Percentiles rank a stretch among this genome's conserved stretches.
phyloP scores from a whole-genome alignment of 2,329 filamentous ascomycete species.

The Calonectria pseudoturangicola region DNA sequence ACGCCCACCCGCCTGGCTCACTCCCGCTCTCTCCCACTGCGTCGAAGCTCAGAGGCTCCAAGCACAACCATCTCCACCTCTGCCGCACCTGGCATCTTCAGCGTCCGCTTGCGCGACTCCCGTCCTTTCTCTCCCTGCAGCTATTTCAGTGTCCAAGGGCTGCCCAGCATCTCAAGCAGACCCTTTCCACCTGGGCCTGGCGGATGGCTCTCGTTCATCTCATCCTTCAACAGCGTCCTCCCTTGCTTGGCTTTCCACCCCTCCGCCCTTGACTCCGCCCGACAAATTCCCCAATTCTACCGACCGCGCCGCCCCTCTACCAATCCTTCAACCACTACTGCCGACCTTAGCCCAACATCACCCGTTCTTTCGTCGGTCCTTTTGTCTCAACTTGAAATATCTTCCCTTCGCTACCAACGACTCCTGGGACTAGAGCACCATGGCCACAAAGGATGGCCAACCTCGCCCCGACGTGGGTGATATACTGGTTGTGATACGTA shows the following conservation, averaged over 20 bases:
- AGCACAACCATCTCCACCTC: constrained; percentile 43
- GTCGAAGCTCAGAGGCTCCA: constrained; percentile 50
- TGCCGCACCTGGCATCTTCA: constrained; percentile 44
- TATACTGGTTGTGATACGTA: constrained; percentile 82
- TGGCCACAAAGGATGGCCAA: constrained; percentile 66
- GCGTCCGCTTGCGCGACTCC: constrained; percentile 47
- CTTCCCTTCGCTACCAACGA: constrained; percentile 43
- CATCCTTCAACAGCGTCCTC: constrained; percentile 40
- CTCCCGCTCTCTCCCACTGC: constrained; percentile 29
- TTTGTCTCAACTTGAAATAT: constrained; percentile 48
- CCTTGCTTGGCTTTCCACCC: constrained; percentile 34
- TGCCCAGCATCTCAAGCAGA: constrained; percentile 43
- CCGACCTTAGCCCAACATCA: constrained; percentile 47
- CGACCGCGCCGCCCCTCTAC: constrained; percentile 42
- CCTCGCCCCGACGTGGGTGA: constrained; percentile 78
- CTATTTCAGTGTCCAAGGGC: constrained; percentile 47
- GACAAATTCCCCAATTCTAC: constrained; percentile 29
- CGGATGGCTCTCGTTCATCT: constrained; percentile 48
- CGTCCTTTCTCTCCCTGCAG: constrained; percentile 51
- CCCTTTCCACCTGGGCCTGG: constrained; percentile 50
- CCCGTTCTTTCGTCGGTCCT: constrained; percentile 44
- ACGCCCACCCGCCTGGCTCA: constrained; percentile 37
- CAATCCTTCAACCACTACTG: constrained; percentile 46
- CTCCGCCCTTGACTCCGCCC: constrained; percentile 40
- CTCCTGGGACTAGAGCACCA: constrained; percentile 54